These are phyloP conservation scores for Lasiodiplodia theobromae DNA, from an alignment of 2,329 filamentous ascomycete genomes.

Conservation along the genomic window DNA sequence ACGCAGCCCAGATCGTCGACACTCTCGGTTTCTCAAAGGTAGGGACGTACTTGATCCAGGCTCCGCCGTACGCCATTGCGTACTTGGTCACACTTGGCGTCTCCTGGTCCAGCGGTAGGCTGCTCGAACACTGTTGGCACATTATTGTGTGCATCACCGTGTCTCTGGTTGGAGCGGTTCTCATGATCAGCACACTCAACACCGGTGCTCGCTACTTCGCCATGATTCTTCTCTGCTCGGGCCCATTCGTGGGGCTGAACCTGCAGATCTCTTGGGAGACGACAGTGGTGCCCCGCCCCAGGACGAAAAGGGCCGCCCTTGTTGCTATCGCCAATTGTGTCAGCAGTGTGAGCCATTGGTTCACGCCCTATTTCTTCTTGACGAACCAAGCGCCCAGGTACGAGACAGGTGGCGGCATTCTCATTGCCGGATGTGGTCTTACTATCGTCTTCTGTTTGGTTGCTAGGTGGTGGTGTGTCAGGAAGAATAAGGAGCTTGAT, in stretches of 20 bases:
- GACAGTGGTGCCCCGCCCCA: constrained; percentile 50
- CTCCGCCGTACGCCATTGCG: constrained; percentile 42
- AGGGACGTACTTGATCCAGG: constrained; percentile 27
- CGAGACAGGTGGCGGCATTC: constrained; percentile 36
- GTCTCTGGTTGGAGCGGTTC: constrained; percentile 30
- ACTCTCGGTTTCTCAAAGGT: constrained; percentile 5
- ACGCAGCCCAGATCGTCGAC: background rate
- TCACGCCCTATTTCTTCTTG: constrained; percentile 50
- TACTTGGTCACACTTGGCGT: constrained; percentile 38
- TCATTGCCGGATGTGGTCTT: constrained; percentile 39
- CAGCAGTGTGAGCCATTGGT: constrained; percentile 52
- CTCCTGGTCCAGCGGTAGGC: constrained; percentile 40
- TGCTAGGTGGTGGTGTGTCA: constrained; percentile 38
- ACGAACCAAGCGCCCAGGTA: constrained; percentile 38
- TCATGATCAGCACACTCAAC: constrained; percentile 42
- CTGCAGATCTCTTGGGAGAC: constrained; percentile 54
- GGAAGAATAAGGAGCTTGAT: constrained; percentile 41
- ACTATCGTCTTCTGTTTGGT: constrained; percentile 34
- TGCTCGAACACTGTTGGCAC: constrained; percentile 42
- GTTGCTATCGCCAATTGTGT: constrained; percentile 54
- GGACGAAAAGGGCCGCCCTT: constrained; percentile 52
- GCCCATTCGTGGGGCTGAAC: constrained; percentile 51
- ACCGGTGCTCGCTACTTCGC: constrained; percentile 42
- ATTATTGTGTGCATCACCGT: background rate
- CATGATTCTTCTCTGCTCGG: constrained; percentile 42